Evolutionary conservation across 805 yeast species (phyloP), one percentile per base, ranked within the genome.

Genomic region (Yamadazyma laniorum): DNA sequence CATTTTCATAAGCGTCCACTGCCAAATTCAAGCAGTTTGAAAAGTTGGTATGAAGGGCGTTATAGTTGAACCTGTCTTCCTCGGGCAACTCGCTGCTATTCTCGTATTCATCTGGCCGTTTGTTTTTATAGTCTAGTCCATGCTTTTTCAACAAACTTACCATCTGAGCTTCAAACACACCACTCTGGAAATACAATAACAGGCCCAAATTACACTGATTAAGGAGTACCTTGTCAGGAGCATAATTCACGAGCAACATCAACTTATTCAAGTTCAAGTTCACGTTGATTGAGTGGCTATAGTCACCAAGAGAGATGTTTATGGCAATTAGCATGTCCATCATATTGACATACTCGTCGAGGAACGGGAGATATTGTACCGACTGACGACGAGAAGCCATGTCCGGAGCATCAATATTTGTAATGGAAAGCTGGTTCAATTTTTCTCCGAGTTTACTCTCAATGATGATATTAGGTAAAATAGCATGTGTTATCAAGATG

Each of bases 301-400:
- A 63, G 54, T 84, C 88, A n/a, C 87, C 87, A 12, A 79, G 68
- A 1, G 83, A 72, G 39, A 87, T 60, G 44, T 85, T 82, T 27
- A 80, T 65, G 2, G 93, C 88, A 3, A 85, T 79, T 47, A 81
- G 76, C 40, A 86, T 53, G 49, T 89, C 95, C 59, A 91, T 71
- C 1, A 87, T 82, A 39, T 80, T 78, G 56, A 89, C 81, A 45
- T 84, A 74, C 50, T 88, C 96, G 40, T 83, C 86, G 25, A 80
- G 67, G 56, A 85, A 89, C 25, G 36, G 36, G 7, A 33, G 17
- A 6, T 29, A 27, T n/a, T 27, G 16, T 4, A 30, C 31, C 17
- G 19, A 11, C 5, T 6, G 8, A 11, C 32, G 25, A 3, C 22
- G 22, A n/a, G 32, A n/a, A 16, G 18, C 14, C 5, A 6, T 25